Percentiles rank a stretch among this genome's conserved stretches.
phyloP scores from a whole-genome alignment of 805 yeast species.

The Maudiozyma serrabonitensis region DNA sequence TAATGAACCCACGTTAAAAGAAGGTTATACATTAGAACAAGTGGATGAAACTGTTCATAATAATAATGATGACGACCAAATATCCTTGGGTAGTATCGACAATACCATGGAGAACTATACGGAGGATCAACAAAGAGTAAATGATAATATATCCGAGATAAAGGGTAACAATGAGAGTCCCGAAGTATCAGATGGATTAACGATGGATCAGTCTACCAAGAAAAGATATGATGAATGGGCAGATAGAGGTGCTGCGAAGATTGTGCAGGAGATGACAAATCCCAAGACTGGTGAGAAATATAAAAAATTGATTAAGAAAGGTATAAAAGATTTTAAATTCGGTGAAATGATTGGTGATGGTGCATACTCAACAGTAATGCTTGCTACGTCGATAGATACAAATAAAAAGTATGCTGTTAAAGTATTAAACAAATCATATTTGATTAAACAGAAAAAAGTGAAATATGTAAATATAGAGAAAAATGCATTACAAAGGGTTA shows the following conservation, averaged over 20 bases:
- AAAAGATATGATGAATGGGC: conserved; percentile 39
- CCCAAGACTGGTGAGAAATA: conserved; percentile 39
- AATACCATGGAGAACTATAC: conserved; percentile 1
- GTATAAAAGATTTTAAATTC: conserved; percentile 78
- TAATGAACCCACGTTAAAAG: not conserved
- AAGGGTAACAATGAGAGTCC: no score
- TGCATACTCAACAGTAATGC: conserved; percentile 83
- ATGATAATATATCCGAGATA: not conserved
- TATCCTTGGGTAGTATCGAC: conserved; percentile 7
- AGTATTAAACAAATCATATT: conserved; percentile 64
- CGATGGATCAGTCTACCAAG: conserved; percentile 14
- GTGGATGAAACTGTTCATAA: conserved; percentile 2
- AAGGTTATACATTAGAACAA: not conserved
- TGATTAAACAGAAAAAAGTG: conserved; percentile 72
- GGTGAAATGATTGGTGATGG: conserved; percentile 92
- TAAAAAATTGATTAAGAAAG: conserved; percentile 43
- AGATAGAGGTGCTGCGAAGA: conserved; percentile 49
- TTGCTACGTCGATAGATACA: conserved; percentile 72
- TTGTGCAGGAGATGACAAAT: conserved; percentile 37
- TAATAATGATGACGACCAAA: conserved; percentile 4
- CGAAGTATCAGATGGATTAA: conserved; percentile 11
- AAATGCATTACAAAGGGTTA: conserved; percentile 63
- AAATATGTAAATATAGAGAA: conserved; percentile 79
- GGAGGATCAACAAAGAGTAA: not conserved
- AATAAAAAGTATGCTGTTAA: conserved; percentile 72